These are phyloP conservation scores for Myxozyma nipponensis DNA, from an alignment of 805 yeast genomes.

Conservation along the genomic window DNA sequence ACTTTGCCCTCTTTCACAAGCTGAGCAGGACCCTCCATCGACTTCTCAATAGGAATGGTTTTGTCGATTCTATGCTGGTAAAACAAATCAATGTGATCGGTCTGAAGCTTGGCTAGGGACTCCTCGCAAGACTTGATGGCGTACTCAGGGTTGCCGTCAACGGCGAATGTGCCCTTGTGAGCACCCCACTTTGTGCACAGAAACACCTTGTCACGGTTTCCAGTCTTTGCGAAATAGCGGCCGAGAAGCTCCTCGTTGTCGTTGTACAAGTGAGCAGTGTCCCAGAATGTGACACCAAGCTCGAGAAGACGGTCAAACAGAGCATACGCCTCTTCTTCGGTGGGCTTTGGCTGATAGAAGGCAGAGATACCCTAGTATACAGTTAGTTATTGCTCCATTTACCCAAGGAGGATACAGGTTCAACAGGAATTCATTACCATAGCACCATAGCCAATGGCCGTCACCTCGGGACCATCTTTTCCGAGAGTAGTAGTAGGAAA, in stretches of 20 bases:
- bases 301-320: slow-evolving; percentile 49
- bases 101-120: slow-evolving; percentile 18
- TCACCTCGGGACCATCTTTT: slow-evolving; percentile 15
- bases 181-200: slow-evolving; percentile 61
- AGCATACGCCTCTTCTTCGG: slow-evolving; percentile 49
- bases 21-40: slow-evolving; percentile 53
- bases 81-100: slow-evolving; percentile 48
- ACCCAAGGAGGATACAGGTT: not conserved
- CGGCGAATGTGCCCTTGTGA: slow-evolving; percentile 35
- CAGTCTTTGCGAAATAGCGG: slow-evolving; percentile 49
- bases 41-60: slow-evolving; percentile 53
- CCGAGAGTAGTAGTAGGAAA: slow-evolving; percentile 19
- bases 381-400: not conserved
- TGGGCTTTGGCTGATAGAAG: slow-evolving; percentile 13
- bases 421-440: slow-evolving; percentile 10
- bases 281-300: slow-evolving; percentile 50
- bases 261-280: slow-evolving; percentile 69
- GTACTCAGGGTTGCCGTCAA: slow-evolving; percentile 22
- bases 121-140: slow-evolving; percentile 14
- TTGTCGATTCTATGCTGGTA: slow-evolving; percentile 71
- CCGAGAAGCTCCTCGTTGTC: slow-evolving; percentile 53
- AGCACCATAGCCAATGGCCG: slow-evolving; percentile 23
- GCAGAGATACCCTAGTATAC: slow-evolving; percentile 22
- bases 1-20: slow-evolving; percentile 60
- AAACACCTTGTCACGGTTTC: slow-evolving; percentile 48